phyloP scores from a whole-genome alignment of 2,329 filamentous ascomycete genomes.

The Scorias spongiosa region DNA sequence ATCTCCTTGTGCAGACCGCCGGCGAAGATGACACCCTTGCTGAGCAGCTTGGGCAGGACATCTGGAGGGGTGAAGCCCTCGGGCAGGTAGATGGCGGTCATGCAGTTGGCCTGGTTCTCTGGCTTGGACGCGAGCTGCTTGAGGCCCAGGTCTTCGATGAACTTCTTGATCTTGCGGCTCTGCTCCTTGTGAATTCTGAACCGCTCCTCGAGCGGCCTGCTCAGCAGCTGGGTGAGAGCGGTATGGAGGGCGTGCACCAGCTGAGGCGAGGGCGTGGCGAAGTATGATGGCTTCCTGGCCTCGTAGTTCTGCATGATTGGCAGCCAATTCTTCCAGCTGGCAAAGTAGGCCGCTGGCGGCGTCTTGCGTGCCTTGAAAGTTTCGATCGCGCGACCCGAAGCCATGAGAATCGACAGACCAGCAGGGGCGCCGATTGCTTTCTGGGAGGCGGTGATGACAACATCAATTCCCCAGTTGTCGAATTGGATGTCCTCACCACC shows the following conservation, averaged over 20 bases:
- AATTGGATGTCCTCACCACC: conserved; percentile 93
- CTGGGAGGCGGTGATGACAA: conserved; percentile 83
- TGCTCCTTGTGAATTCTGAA: conserved; percentile 67
- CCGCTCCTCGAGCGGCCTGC: conserved; percentile 63
- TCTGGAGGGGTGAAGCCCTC: conserved; percentile 68
- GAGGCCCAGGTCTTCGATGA: conserved; percentile 64
- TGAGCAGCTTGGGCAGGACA: conserved; percentile 67
- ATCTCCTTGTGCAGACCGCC: conserved; percentile 95
- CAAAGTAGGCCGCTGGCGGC: conserved; percentile 79
- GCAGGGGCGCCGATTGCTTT: conserved; percentile 95
- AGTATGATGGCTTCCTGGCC: conserved; percentile 93
- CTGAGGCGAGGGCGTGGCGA: conserved; percentile 90
- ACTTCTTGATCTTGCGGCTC: conserved; percentile 76
- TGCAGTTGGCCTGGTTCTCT: conserved; percentile 86
- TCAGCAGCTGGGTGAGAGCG: conserved; percentile 68
- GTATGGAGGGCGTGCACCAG: conserved; percentile 87
- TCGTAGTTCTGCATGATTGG: conserved; percentile 99
- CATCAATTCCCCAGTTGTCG: conserved; percentile 87
- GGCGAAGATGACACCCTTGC: conserved; percentile 84
- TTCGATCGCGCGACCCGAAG: conserved; percentile 75
- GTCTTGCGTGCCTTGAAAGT: conserved; percentile 66
- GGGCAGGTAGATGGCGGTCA: conserved; percentile 95
- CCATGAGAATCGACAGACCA: conserved; percentile 86
- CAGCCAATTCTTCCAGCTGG: conserved; percentile 92
- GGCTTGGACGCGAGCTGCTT: conserved; percentile 74